Evolutionary conservation across 2,329 filamentous ascomycete species (phyloP).

Genomic region (Penicillium glabrum): DNA sequence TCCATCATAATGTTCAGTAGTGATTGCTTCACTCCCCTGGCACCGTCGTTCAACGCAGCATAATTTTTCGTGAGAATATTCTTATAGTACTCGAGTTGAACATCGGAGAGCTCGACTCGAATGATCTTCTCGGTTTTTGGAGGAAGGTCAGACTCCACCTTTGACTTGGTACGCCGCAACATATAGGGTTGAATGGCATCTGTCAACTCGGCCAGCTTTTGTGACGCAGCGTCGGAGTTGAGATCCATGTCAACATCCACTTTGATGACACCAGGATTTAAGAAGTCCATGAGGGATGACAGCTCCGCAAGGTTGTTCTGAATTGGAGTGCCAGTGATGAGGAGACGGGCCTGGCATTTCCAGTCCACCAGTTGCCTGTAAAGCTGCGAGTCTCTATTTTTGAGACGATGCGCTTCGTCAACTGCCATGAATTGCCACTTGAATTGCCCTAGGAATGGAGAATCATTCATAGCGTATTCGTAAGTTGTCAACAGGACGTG

Average conservation of each 20-base stretch:
- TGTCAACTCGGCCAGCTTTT: conserved; percentile 83
- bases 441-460: conserved; percentile 78
- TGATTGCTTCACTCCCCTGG: conserved; percentile 89
- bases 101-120: conserved; percentile 91
- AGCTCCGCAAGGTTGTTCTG: conserved; percentile 95
- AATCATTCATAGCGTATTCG: conserved; percentile 89
- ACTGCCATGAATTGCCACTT: conserved; percentile 98
- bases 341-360: conserved; percentile 79
- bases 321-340: conserved; percentile 96
- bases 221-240: conserved; percentile 73
- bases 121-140: conserved; percentile 99
- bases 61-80: conserved; percentile 98
- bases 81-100: conserved; percentile 98
- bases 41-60: conserved; percentile 85
- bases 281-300: conserved; percentile 88
- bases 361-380: conserved; percentile 85
- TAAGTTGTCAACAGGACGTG: conserved; percentile 98
- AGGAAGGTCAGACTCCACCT: conserved; percentile 92
- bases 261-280: conserved; percentile 89
- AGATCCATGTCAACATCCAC: conserved; percentile 93
- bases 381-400: conserved; percentile 92
- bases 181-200: conserved; percentile 90
- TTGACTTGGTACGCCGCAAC: conserved; percentile 92
- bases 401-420: conserved; percentile 93
- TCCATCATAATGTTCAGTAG: conserved; percentile 99